Percentiles rank a stretch among this genome's conserved stretches.
Evolutionary conservation across 305 asterid genomes (phyloP).

Genomic region (Caryopteris hybrid): DNA sequence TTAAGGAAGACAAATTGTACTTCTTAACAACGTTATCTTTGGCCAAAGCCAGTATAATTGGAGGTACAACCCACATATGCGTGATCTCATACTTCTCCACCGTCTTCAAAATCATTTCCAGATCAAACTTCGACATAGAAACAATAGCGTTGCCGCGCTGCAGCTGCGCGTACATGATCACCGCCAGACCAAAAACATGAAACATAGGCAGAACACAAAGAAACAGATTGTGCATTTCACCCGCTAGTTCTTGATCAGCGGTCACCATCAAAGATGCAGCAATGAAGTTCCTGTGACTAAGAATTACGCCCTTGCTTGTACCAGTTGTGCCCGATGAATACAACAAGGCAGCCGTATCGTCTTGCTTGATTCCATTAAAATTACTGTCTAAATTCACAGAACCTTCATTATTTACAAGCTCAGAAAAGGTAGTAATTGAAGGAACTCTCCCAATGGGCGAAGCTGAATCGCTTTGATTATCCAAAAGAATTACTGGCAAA

Average conservation of each 20-base stretch:
- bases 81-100: conserved; percentile 62
- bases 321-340: conserved; percentile 97
- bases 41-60: conserved; percentile 73
- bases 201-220: conserved; percentile 88
- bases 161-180: conserved; percentile 71
- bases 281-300: conserved; percentile 75
- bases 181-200: conserved; percentile 83
- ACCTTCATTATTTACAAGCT: conserved; percentile 49
- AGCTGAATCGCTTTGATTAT: background rate
- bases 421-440: conserved; percentile 31
- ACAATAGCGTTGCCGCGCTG: conserved; percentile 79
- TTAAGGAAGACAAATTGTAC: conserved; percentile 59
- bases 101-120: conserved; percentile 54
- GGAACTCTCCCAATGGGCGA: conserved; percentile 24
- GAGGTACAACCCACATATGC: conserved; percentile 87
- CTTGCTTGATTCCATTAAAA: conserved; percentile 32
- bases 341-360: conserved; percentile 69
- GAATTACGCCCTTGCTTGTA: conserved; percentile 75
- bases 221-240: conserved; percentile 51
- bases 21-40: conserved; percentile 50
- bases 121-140: conserved; percentile 67
- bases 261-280: conserved; percentile 60
- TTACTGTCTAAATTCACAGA: conserved; percentile 29
- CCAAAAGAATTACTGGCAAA: conserved; percentile 56
- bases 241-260: conserved; percentile 54